Evolutionary conservation across 768 basidiomycete species (phyloP).

Genomic region (Termitomyces sp.): DNA sequence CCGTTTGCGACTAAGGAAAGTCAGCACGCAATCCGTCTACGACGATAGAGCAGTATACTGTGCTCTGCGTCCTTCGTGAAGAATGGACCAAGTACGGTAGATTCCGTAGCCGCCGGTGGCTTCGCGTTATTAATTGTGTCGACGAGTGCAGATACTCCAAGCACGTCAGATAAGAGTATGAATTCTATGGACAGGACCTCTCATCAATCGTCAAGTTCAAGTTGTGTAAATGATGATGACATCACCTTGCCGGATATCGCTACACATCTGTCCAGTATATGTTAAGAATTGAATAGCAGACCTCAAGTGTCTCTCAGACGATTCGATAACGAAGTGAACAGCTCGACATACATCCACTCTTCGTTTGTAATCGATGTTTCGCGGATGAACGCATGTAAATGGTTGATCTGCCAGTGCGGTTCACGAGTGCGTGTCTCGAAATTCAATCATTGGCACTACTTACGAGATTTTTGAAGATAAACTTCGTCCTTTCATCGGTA

Average conservation of each 20-base stretch:
- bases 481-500: constrained; percentile 33
- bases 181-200: constrained; percentile 46
- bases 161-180: constrained; percentile 78
- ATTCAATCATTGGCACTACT: constrained; percentile 11
- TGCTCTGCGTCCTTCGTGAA: constrained; percentile 73
- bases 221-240: neutral
- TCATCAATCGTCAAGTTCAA: neutral
- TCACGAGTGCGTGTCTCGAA: neutral
- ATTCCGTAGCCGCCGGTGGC: constrained; percentile 58
- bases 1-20: constrained; percentile 50
- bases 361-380: constrained; percentile 77
- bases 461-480: constrained; percentile 38
- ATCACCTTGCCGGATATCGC: constrained; percentile 52
- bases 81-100: constrained; percentile 79
- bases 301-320: constrained; percentile 19
- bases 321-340: neutral
- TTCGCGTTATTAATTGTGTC: constrained; percentile 70
- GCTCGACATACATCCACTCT: constrained; percentile 70
- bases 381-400: constrained; percentile 68
- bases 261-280: constrained; percentile 64
- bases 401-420: constrained; percentile 47
- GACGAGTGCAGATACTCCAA: constrained; percentile 76
- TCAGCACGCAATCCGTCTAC: neutral
- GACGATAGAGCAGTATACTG: constrained; percentile 31
- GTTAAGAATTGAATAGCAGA: constrained; percentile 75